phyloP scores from a whole-genome alignment of 768 basidiomycete genomes.

The Lactifluus rugatus region DNA sequence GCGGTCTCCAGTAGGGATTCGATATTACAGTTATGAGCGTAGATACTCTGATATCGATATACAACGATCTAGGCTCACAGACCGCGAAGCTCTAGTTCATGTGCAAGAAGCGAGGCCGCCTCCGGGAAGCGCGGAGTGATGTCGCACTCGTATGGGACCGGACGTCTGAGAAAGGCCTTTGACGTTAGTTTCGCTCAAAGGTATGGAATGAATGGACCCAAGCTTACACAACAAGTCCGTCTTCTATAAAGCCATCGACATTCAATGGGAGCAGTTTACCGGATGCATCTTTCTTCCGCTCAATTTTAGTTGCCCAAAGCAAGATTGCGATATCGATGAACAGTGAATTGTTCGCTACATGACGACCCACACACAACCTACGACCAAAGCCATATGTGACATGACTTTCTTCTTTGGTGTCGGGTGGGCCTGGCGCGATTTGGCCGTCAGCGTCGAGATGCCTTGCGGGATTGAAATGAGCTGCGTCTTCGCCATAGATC shows the following conservation, averaged over 20 bases:
- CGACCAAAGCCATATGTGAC: conserved; percentile 17
- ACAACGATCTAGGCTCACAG: not conserved
- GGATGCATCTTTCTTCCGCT: conserved; percentile 9
- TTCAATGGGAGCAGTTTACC: conserved; percentile 8
- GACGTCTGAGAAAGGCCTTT: conserved; percentile 3
- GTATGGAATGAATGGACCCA: not conserved
- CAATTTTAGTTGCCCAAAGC: conserved; percentile 14
- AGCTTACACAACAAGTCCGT: conserved; percentile 18
- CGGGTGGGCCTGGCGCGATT: conserved; percentile 12
- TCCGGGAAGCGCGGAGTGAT: conserved; percentile 16
- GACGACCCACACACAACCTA: conserved; percentile 17
- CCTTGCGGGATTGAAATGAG: conserved; percentile 17
- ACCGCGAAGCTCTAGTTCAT: conserved; percentile 11
- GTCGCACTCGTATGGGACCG: conserved; percentile 13
- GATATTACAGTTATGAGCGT: not conserved
- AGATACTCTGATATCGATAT: not conserved
- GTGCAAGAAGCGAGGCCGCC: not conserved
- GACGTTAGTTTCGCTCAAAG: not conserved
- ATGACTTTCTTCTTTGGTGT: conserved; percentile 19
- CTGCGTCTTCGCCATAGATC: conserved; percentile 17
- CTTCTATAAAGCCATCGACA: conserved; percentile 19
- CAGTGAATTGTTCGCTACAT: conserved; percentile 16
- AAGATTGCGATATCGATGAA: conserved; percentile 16
- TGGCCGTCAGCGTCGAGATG: conserved; percentile 12
- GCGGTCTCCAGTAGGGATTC: not conserved